Percentiles rank a stretch among this genome's conserved stretches.
These are phyloP conservation scores for Taxawa tesnikishii DNA, from an alignment of 2,329 filamentous ascomycete species.

Conservation along the genomic window DNA sequence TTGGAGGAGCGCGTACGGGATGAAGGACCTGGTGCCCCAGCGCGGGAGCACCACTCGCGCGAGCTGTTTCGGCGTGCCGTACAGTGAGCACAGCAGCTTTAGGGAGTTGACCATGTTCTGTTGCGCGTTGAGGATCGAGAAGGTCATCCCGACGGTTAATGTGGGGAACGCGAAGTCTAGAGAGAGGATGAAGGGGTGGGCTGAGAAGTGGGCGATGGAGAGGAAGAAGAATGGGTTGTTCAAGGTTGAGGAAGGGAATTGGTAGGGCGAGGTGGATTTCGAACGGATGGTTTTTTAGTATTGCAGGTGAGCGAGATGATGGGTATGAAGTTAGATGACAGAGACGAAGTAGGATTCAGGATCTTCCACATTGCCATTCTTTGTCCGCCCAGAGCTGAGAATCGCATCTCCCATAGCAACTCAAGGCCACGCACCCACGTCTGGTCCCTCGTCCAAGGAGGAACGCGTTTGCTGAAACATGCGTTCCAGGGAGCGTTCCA, in stretches of 20 bases:
- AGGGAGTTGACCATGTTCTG: conserved; percentile 89
- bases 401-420: too few relatives aligned
- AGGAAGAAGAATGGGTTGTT: conserved; percentile 52
- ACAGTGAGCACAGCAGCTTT: conserved; percentile 92
- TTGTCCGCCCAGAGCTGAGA: too few relatives aligned
- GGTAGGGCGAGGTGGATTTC: too few relatives aligned
- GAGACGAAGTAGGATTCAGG: too few relatives aligned
- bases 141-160: conserved; percentile 89
- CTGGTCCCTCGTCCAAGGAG: too few relatives aligned
- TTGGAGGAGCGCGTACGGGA: conserved; percentile 66
- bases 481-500: too few relatives aligned
- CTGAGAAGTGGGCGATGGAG: conserved; percentile 50
- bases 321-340: too few relatives aligned
- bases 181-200: conserved; percentile 55
- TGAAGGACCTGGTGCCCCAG: conserved; percentile 64
- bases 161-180: conserved; percentile 51
- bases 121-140: conserved; percentile 75
- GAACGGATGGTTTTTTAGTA: too few relatives aligned
- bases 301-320: too few relatives aligned
- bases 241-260: conserved; percentile 17
- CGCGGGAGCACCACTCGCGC: conserved; percentile 72
- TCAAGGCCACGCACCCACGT: too few relatives aligned
- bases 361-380: too few relatives aligned
- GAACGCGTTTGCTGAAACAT: too few relatives aligned
- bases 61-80: conserved; percentile 86